Evolutionary conservation across 208 protist genomes (phyloP).

Genomic region (Acanthamoeba sp.): DNA sequence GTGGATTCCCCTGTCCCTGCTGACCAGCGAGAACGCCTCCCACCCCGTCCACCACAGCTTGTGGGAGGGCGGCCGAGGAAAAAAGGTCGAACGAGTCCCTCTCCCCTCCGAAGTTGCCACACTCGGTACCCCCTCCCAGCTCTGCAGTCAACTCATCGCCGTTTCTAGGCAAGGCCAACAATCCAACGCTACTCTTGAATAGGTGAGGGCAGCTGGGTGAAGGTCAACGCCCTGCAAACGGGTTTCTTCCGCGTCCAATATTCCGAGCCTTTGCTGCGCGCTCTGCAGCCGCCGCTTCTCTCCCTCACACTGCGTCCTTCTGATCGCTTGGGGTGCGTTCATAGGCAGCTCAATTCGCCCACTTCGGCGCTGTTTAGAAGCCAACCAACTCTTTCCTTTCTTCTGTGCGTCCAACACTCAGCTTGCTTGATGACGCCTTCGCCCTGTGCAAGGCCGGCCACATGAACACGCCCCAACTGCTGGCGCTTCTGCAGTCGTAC

Average conservation of each 20-base stretch:
- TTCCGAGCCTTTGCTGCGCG: not conserved
- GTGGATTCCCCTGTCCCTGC: constrained; percentile 56
- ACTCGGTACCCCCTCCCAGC: not conserved
- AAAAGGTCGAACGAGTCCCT: constrained; percentile 26
- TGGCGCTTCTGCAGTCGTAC: constrained; percentile 60
- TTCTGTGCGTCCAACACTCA: too few relatives aligned
- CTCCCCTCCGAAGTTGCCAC: not conserved
- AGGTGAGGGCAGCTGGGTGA: constrained; percentile 59
- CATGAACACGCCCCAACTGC: constrained; percentile 46
- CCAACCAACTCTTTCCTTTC: too few relatives aligned
- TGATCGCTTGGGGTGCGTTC: constrained; percentile 12
- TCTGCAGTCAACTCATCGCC: not conserved
- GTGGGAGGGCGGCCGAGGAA: constrained; percentile 36
- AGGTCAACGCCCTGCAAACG: constrained; percentile 58
- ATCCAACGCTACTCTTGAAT: not conserved
- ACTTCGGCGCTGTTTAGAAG: not conserved
- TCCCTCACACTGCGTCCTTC: constrained; percentile 31
- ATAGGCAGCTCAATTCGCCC: too few relatives aligned
- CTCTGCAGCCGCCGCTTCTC: not conserved
- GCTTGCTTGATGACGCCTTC: constrained; percentile 64
- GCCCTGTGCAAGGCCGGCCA: constrained; percentile 64
- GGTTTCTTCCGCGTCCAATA: constrained; percentile 75
- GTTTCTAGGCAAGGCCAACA: too few relatives aligned
- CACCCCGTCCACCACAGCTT: constrained; percentile 34
- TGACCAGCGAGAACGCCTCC: constrained; percentile 61